phyloP scores from a whole-genome alignment of 1,284 basidiomycete genomes.

The Phaffia rhodozyma region DNA sequence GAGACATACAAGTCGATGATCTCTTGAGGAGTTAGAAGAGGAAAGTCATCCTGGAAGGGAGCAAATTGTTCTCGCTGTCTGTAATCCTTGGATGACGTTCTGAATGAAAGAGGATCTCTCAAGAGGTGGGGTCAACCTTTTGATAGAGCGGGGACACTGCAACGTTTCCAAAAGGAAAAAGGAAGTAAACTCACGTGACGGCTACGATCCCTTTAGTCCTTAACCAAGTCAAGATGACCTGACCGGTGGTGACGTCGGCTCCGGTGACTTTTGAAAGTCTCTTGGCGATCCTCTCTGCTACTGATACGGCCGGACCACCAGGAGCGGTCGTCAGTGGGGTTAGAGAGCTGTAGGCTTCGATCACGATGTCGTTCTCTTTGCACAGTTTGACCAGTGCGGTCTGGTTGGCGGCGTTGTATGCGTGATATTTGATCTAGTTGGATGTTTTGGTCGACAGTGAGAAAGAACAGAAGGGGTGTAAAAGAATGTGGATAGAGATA shows the following conservation, averaged over 20 bases:
- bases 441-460: too few species aligned
- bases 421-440: conserved; percentile 19
- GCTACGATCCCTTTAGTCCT: conserved; percentile 17
- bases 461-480: too few species aligned
- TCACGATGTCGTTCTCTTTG: conserved; percentile 18
- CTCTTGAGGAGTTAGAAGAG: not conserved
- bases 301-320: conserved; percentile 15
- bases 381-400: conserved; percentile 15
- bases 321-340: conserved; percentile 10
- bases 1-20: conserved; percentile 6
- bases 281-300: conserved; percentile 8
- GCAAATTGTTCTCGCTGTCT: conserved; percentile 17
- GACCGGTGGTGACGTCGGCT: conserved; percentile 7
- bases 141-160: not conserved
- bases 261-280: not conserved
- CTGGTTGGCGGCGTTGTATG: conserved; percentile 21
- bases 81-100: conserved; percentile 17
- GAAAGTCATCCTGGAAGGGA: conserved; percentile 16
- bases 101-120: not conserved
- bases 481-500: too few species aligned
- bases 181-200: conserved; percentile 15
- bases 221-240: conserved; percentile 18
- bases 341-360: conserved; percentile 21
- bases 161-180: not conserved
- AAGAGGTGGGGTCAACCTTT: not conserved